phyloP scores from a whole-genome alignment of 2,329 filamentous ascomycete genomes.

The Fusarium luffae region DNA sequence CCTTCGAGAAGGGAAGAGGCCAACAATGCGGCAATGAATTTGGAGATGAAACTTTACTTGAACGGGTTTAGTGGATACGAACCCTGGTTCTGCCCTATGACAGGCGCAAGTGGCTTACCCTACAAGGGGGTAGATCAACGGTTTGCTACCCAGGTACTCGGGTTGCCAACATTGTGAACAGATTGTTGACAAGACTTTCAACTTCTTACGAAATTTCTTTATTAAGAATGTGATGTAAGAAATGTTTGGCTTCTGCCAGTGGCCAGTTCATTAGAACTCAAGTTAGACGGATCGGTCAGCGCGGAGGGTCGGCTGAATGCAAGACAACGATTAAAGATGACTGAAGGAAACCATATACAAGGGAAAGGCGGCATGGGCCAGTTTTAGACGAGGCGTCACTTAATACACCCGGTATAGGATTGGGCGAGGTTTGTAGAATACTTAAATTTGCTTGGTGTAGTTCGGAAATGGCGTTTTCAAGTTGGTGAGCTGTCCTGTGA shows the following conservation, averaged over 20 bases:
- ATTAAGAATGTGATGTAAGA: fast-evolving
- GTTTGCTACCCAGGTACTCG: background rate
- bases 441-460: background rate
- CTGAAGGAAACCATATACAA: too few relatives aligned
- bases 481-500: background rate
- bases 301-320: too few relatives aligned
- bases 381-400: too few relatives aligned
- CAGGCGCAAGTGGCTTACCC: background rate
- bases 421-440: background rate
- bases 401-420: too few relatives aligned
- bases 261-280: background rate
- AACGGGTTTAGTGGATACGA: constrained; percentile 4
- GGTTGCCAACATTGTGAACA: background rate
- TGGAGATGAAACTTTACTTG: constrained; percentile 3
- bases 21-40: constrained; percentile 37
- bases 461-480: background rate
- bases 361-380: too few relatives aligned
- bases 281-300: background rate
- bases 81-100: constrained; percentile 20
- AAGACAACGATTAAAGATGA: too few relatives aligned
- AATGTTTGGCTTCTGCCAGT: fast-evolving
- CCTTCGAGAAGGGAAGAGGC: constrained; percentile 33
- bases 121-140: background rate
- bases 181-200: background rate
- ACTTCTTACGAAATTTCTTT: fast-evolving